Base-by-base conservation (phyloP, 164 flowering plant genomes). In the Vitis rupestris region DNA sequence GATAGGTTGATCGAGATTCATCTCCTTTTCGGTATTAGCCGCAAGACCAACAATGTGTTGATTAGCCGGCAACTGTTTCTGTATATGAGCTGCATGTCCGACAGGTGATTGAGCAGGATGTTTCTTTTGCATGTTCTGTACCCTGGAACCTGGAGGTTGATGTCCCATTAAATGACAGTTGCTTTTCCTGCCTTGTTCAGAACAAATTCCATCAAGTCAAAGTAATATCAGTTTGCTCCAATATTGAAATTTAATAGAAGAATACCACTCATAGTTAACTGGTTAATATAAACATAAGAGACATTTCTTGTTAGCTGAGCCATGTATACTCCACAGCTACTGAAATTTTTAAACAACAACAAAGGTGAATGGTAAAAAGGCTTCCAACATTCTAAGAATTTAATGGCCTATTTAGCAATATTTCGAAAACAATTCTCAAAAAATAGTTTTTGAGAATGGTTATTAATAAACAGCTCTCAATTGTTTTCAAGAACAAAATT, bases 131-230 rank as follows among this genome's bases (percentile, higher is more conserved):
- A 10, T 14, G 9, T 75, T 49, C 23, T 59, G 76, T 23, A 66
- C 17, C 19, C 67, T 64, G 47, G 62, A 17, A 55, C 65, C 71
- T 15, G 59, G 72, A 72, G 83, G 72, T 67, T 74, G 76, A 58
- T 68, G 44, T 65, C 90, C 92, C 64, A 88, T 9, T 48, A 83
- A 75, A 71, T 87, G 90, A 82, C 86, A 81, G 73, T 88, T 74
- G 59, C 29, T 64, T 74, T 67, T 85, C 97, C 97, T 90, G 87
- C 63, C 50, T 64, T 48, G 15, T 53, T 55, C 47, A 70, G 30
- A 63, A 44, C 13, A 60, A 50, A 5, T 14, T 66, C 58, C 53
- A 52, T 30, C 31, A 13, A 44, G 29, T 61, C 52, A 67, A 64
- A 64, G 31, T 59, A 67, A 65, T 50, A 37, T 49, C 3, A 56